These are phyloP conservation scores for Cokeromyces recurvatus DNA, from an alignment of 371 early-diverging fungal species.

Conservation along the genomic window DNA sequence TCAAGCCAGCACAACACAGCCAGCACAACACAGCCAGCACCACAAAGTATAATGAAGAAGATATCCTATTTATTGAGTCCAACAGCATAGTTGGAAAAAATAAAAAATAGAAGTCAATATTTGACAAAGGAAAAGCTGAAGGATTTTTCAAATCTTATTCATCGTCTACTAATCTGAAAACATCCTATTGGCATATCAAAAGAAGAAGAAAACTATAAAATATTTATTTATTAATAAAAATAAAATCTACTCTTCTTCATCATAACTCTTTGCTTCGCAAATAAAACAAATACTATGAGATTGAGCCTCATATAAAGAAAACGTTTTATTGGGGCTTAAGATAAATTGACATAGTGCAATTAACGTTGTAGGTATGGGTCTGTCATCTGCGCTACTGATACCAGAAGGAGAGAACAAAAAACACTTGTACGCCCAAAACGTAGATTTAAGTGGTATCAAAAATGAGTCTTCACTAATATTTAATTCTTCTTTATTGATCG, in stretches of 20 bases:
- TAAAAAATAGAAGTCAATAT: conserved; percentile 4
- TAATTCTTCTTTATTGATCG: conserved; percentile 1
- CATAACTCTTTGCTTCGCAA: conserved; percentile 5
- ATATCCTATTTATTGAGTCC: conserved; percentile 9
- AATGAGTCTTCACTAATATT: conserved; percentile 3
- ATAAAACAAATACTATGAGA: conserved; percentile 8
- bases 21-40: too few species aligned
- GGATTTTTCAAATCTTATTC: conserved; percentile 5
- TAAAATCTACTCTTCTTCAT: conserved; percentile 1
- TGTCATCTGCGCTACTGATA: background rate
- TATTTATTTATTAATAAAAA: conserved; percentile 6
- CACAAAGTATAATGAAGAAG: background rate
- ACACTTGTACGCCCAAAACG: conserved; percentile 8
- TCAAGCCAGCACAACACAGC: conserved; percentile 1
- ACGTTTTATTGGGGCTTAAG: conserved; percentile 5
- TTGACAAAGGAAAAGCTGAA: conserved; percentile 6
- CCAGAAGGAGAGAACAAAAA: conserved; percentile 9
- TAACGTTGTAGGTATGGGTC: background rate
- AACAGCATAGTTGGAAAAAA: conserved; percentile 8
- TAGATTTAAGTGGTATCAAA: conserved; percentile 9
- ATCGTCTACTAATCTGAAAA: conserved; percentile 3
- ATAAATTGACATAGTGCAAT: conserved; percentile 12
- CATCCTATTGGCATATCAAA: conserved; percentile 6
- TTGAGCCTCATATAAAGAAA: conserved; percentile 3
- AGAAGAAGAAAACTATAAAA: conserved; percentile 8